These are phyloP conservation scores for Scutellaria galericulata DNA, from an alignment of 257 asterid species.

Conservation along the genomic window DNA sequence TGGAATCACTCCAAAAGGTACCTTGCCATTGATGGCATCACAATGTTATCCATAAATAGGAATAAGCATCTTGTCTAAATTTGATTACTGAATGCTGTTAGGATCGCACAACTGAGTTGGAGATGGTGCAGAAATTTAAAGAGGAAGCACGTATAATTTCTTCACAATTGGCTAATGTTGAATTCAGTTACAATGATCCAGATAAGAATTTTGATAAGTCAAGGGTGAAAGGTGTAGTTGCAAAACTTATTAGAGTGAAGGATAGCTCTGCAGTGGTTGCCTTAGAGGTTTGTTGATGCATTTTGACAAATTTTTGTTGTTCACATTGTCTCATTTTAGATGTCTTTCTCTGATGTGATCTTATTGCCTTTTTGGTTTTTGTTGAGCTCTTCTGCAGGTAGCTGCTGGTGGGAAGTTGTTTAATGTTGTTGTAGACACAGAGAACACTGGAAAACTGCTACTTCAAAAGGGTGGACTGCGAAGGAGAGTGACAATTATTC, in stretches of 20 bases:
- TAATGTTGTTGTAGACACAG: slow-evolving; percentile 92
- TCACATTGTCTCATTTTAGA: slow-evolving; percentile 24
- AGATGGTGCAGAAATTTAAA: slow-evolving; percentile 73
- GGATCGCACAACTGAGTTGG: slow-evolving; percentile 77
- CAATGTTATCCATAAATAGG: slow-evolving; percentile 19
- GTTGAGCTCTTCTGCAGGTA: slow-evolving; percentile 60
- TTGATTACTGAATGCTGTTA: slow-evolving; percentile 40
- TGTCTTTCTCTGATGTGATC: slow-evolving; percentile 32
- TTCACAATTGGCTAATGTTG: slow-evolving; percentile 75
- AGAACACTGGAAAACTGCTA: slow-evolving; percentile 84
- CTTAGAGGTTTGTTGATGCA: slow-evolving; percentile 64
- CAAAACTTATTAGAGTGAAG: slow-evolving; percentile 89
- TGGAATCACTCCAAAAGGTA: slow-evolving; percentile 90
- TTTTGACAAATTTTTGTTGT: slow-evolving; percentile 16
- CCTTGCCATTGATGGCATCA: slow-evolving; percentile 21
- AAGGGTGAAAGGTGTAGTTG: slow-evolving; percentile 96
- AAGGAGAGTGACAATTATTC: slow-evolving; percentile 92
- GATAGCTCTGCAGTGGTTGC: slow-evolving; percentile 85
- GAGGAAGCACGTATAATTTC: slow-evolving; percentile 76
- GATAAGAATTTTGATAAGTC: slow-evolving; percentile 80
- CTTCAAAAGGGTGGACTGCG: slow-evolving; percentile 85
- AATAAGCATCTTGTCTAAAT: slow-evolving; percentile 31
- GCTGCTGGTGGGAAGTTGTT: slow-evolving; percentile 96
- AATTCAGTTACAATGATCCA: slow-evolving; percentile 77
- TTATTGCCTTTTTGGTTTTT: slow-evolving; percentile 30